A percentile compares a stretch with the other conserved stretches of the same genome.
Conservation (phyloP, 352 stramenopile genomes). For the Pythium folliculosum region DNA sequence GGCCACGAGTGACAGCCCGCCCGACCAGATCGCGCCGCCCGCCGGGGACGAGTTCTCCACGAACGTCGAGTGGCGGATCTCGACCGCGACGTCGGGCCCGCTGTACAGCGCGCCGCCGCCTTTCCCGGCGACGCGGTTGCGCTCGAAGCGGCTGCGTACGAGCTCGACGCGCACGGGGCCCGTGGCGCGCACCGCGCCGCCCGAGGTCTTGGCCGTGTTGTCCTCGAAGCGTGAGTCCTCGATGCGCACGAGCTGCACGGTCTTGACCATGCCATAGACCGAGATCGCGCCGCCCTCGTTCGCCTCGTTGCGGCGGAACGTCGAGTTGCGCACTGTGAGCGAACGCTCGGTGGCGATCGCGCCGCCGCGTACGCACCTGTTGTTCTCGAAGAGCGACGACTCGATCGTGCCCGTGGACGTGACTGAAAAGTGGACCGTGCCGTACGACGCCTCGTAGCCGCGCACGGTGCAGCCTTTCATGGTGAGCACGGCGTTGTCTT, state of each 20-base stretch:
- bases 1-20: neutral
- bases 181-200: conserved; percentile 15
- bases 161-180: neutral
- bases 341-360: conserved; percentile 18
- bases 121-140: neutral
- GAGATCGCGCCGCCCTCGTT: conserved; percentile 7
- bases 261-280: neutral
- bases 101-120: conserved; percentile 6
- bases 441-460: conserved; percentile 3
- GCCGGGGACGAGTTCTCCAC: neutral
- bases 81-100: neutral
- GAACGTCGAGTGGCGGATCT: conserved; percentile 2
- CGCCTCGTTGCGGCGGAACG: conserved; percentile 1
- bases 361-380: conserved; percentile 14
- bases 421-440: conserved; percentile 9
- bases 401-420: neutral
- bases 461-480: conserved; percentile 1
- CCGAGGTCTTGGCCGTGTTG: conserved; percentile 17
- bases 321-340: conserved; percentile 18
- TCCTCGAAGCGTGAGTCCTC: conserved; percentile 17
- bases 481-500: conserved; percentile 24
- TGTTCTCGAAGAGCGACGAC: neutral
- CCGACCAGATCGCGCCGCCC: conserved; percentile 11
- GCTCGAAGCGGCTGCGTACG: neutral
- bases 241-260: neutral